Percentiles rank a stretch among this genome's conserved stretches.
Conservation (phyloP, 176 grass and related monocot species). For the Hyparrhenia diplandra region DNA sequence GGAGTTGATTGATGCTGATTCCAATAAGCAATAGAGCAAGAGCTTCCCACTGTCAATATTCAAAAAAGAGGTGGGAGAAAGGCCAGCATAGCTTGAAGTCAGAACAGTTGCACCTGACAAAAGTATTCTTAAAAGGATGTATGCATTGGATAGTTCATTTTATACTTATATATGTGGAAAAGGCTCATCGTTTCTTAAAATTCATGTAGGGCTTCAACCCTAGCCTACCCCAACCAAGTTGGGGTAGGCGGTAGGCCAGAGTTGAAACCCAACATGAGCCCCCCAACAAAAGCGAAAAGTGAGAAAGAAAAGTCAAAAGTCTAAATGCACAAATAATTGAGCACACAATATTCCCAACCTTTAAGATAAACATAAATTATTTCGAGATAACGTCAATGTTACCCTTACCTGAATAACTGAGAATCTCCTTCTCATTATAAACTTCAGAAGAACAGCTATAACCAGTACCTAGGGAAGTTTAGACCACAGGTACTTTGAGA, state of each 20-base stretch:
- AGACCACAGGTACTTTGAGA: constrained; percentile 18
- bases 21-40: constrained; percentile 97
- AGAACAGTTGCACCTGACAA: background rate
- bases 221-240: background rate
- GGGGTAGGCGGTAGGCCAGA: too few species aligned
- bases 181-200: background rate
- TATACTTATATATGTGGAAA: background rate
- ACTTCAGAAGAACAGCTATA: constrained; percentile 91
- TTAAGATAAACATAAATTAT: constrained; percentile 7
- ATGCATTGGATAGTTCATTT: background rate
- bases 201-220: too few species aligned
- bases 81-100: constrained; percentile 6
- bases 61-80: background rate
- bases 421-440: constrained; percentile 88
- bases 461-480: constrained; percentile 77
- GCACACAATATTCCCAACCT: background rate
- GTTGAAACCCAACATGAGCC: background rate
- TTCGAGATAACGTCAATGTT: background rate
- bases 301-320: background rate
- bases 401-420: constrained; percentile 85
- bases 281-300: background rate
- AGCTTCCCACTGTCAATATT: constrained; percentile 81
- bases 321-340: background rate
- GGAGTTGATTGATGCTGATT: constrained; percentile 97
- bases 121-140: background rate